Percentiles rank a stretch among this genome's conserved stretches.
Evolutionary conservation across 148 eudicot species (phyloP).

Genomic region (Vaccinium myrtillus): DNA sequence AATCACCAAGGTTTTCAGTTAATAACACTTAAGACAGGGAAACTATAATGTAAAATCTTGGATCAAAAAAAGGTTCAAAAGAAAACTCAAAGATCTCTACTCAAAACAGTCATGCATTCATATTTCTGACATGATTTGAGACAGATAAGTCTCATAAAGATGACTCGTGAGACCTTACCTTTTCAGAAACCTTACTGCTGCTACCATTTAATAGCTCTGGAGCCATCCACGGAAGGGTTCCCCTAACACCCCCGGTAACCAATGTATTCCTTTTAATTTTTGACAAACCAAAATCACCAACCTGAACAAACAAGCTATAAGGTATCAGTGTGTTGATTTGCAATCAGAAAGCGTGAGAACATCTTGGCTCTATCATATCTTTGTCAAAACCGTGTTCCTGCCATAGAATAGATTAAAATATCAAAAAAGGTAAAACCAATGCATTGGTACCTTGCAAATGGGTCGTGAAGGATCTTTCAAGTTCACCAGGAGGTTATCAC

Average conservation of each 20-base stretch:
- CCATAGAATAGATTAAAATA: neutral
- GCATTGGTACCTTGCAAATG: slow-evolving; percentile 69
- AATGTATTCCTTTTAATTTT: slow-evolving; percentile 46
- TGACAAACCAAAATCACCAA: slow-evolving; percentile 54
- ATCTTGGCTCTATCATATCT: neutral
- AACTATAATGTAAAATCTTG: neutral
- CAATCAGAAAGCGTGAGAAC: neutral
- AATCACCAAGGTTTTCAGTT: neutral
- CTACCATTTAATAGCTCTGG: slow-evolving; percentile 52
- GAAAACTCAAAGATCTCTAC: neutral
- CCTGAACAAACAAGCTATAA: slow-evolving; percentile 24
- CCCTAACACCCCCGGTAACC: slow-evolving; percentile 54
- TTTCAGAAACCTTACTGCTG: slow-evolving; percentile 42
- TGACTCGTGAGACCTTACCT: slow-evolving; percentile 20
- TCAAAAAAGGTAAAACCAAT: neutral
- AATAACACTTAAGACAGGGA: slow-evolving; percentile 4
- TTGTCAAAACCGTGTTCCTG: neutral
- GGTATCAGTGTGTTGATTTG: neutral
- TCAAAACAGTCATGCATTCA: neutral
- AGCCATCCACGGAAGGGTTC: slow-evolving; percentile 63
- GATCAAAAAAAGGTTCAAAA: neutral
- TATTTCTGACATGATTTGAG: neutral
- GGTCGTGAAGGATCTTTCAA: slow-evolving; percentile 77
- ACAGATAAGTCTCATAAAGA: neutral
- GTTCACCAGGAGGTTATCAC: slow-evolving; percentile 85